Percentiles rank a stretch among this genome's conserved stretches.
Evolutionary conservation across 805 yeast species (phyloP).

Genomic region (Tetrapisispora nanseiensis): DNA sequence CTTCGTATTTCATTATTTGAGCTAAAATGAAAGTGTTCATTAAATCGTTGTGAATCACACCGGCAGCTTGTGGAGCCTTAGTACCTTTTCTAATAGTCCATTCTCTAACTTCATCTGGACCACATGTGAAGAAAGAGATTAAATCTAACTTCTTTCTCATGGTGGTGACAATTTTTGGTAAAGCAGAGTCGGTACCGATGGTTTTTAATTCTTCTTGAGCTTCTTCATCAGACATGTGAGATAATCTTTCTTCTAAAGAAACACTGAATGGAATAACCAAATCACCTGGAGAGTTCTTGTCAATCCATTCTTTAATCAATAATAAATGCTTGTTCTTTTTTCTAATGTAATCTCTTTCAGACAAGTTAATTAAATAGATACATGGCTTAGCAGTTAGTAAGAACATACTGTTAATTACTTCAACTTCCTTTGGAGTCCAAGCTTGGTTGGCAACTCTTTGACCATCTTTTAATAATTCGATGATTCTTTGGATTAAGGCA

Average conservation of each 20-base stretch:
- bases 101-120: conserved; percentile 93
- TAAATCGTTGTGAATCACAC: conserved; percentile 92
- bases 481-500: conserved; percentile 61
- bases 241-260: conserved; percentile 81
- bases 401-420: conserved; percentile 73
- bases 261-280: conserved; percentile 89
- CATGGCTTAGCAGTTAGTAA: conserved; percentile 93
- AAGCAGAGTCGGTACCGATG: conserved; percentile 64
- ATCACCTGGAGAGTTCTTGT: conserved; percentile 74
- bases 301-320: conserved; percentile 82
- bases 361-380: conserved; percentile 82
- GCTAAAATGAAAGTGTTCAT: conserved; percentile 93
- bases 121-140: conserved; percentile 92
- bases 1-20: conserved; percentile 79
- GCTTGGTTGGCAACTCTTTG: conserved; percentile 77
- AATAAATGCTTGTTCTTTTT: conserved; percentile 80
- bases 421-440: conserved; percentile 90
- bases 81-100: conserved; percentile 94
- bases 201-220: conserved; percentile 66
- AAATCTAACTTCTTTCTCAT: conserved; percentile 83
- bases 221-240: conserved; percentile 78
- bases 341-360: conserved; percentile 79
- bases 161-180: conserved; percentile 75
- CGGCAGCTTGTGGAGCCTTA: conserved; percentile 98
- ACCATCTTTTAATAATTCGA: conserved; percentile 70